These are phyloP conservation scores for Phytopythium ostracodes DNA, from an alignment of 352 stramenopile genomes.

Conservation along the genomic window DNA sequence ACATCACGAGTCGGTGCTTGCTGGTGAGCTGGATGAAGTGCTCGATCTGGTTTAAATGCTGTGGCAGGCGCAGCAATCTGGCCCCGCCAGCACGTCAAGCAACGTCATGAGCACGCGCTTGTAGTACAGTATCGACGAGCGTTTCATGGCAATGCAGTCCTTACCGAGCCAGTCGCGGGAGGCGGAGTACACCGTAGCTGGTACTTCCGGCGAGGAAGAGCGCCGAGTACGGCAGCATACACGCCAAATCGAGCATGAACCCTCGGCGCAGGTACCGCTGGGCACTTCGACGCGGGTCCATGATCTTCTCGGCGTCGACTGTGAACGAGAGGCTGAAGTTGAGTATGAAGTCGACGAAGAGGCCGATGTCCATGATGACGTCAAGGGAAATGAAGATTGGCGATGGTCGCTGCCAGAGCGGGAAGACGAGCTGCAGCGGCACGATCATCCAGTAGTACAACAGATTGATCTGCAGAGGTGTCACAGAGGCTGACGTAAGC, in stretches of 20 bases:
- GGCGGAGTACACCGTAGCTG: conserved; percentile 27
- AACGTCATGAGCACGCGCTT: neutral
- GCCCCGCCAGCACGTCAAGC: neutral
- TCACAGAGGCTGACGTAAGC: neutral
- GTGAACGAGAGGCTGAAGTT: conserved; percentile 60
- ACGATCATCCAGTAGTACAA: conserved; percentile 49
- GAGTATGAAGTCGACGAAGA: conserved; percentile 43
- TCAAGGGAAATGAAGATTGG: conserved; percentile 30
- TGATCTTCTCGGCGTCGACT: conserved; percentile 49
- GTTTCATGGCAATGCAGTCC: neutral
- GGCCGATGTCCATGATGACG: conserved; percentile 20
- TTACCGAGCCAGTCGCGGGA: conserved; percentile 39
- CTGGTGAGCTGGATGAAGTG: conserved; percentile 41
- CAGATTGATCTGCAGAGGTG: conserved; percentile 20
- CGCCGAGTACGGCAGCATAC: conserved; percentile 37
- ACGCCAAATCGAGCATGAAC: conserved; percentile 44
- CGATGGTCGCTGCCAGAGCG: conserved; percentile 24
- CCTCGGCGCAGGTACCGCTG: conserved; percentile 28
- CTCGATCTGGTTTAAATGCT: conserved; percentile 32
- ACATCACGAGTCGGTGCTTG: conserved; percentile 34
- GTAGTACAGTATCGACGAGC: neutral
- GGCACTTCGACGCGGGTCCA: conserved; percentile 32
- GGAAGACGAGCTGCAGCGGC: conserved; percentile 51
- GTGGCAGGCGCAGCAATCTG: conserved; percentile 19
- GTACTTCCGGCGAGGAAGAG: conserved; percentile 11